phyloP scores from a whole-genome alignment of 768 basidiomycete genomes.

The Amanita subjunquillea region DNA sequence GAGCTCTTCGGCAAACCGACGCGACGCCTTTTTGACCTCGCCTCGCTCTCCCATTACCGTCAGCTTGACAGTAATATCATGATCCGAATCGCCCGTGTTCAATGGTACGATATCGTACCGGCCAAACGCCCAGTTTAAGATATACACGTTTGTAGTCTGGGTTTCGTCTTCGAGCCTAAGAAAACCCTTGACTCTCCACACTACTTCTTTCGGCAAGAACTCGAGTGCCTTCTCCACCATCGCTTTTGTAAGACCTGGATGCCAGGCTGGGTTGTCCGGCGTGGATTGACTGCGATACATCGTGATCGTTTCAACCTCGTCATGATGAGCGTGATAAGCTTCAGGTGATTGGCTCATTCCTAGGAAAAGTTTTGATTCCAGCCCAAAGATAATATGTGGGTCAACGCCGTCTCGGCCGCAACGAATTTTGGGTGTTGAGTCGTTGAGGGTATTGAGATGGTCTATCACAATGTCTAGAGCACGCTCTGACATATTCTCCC shows the following conservation, averaged over 20 bases:
- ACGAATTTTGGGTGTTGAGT: constrained; percentile 77
- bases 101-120: constrained; percentile 51
- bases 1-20: constrained; percentile 40
- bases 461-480: constrained; percentile 77
- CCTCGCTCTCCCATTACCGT: constrained; percentile 93
- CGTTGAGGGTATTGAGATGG: constrained; percentile 83
- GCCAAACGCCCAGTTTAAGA: constrained; percentile 93
- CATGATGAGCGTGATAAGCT: constrained; percentile 34
- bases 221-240: constrained; percentile 37
- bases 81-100: constrained; percentile 18
- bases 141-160: constrained; percentile 22
- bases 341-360: constrained; percentile 13
- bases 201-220: constrained; percentile 49
- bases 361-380: constrained; percentile 73
- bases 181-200: constrained; percentile 87
- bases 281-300: constrained; percentile 27
- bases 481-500: constrained; percentile 75
- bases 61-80: constrained; percentile 36
- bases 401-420: constrained; percentile 55
- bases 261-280: constrained; percentile 5
- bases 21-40: constrained; percentile 53
- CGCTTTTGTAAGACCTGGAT: constrained; percentile 22
- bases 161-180: constrained; percentile 35
- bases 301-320: constrained; percentile 80
- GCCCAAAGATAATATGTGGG: constrained; percentile 77